Conservation (phyloP, 306 rosid species). For the Notholithocarpus densiflorus region DNA sequence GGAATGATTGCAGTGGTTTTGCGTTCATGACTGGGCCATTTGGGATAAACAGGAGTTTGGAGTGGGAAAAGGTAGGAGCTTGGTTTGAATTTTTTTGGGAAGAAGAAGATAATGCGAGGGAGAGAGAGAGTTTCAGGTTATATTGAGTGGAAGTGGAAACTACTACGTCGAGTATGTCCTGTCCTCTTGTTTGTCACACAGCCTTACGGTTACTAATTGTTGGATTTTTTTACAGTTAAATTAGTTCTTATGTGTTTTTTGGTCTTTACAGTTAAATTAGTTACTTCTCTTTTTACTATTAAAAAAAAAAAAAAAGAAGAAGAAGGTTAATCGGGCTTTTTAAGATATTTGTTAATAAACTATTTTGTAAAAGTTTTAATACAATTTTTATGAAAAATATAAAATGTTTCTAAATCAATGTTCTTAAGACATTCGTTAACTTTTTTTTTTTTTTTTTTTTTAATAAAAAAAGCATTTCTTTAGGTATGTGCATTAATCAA, state of each 20-base stretch:
- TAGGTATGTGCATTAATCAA: rapidly evolving
- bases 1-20: conserved; percentile 20
- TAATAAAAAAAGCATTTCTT: too few species aligned
- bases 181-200: conserved; percentile 34
- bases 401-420: rapidly evolving
- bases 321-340: rapidly evolving
- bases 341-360: too few species aligned
- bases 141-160: conserved; percentile 32
- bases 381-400: too few species aligned
- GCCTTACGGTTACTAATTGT: neutral
- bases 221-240: neutral
- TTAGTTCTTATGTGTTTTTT: too few species aligned
- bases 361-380: rapidly evolving
- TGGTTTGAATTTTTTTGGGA: neutral
- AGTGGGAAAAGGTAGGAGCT: neutral
- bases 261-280: too few species aligned
- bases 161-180: conserved; percentile 44
- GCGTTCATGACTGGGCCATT: conserved; percentile 71
- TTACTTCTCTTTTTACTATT: too few species aligned
- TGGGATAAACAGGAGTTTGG: neutral
- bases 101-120: conserved; percentile 17
- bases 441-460: too few species aligned
- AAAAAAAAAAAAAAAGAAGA: too few species aligned
- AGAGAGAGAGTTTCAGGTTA: neutral
- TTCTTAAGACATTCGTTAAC: too few species aligned